These are phyloP conservation scores for Brasilioporus rufonigricans DNA, from an alignment of 768 basidiomycete species.

Conservation along the genomic window DNA sequence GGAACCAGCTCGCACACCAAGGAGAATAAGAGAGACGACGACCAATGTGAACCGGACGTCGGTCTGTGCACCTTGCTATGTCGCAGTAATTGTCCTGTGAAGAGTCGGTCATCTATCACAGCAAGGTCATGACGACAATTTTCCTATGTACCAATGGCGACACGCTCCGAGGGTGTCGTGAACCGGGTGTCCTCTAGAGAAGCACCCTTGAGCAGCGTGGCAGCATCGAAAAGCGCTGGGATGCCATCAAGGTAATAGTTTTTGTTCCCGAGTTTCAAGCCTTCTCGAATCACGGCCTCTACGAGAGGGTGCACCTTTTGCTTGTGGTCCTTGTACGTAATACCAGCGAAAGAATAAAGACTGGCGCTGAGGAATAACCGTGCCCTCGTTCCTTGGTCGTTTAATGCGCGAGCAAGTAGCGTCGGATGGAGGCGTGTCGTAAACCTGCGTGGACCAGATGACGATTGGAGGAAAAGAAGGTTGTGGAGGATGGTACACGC, in stretches of 20 bases:
- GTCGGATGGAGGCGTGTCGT: constrained; percentile 32
- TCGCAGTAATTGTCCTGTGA: constrained; percentile 64
- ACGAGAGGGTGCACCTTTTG: constrained; percentile 56
- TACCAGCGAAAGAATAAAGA: constrained; percentile 64
- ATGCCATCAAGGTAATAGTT: constrained; percentile 78
- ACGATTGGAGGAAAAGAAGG: constrained; percentile 36
- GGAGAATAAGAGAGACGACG: constrained; percentile 70
- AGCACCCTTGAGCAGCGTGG: constrained; percentile 36
- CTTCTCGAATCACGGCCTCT: constrained; percentile 75
- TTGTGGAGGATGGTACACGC: constrained; percentile 59
- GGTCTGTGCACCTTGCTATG: constrained; percentile 64
- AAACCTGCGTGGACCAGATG: constrained; percentile 10
- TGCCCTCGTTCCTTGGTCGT: constrained; percentile 37
- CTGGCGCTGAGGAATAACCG: constrained; percentile 79
- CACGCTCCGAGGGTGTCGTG: constrained; percentile 45
- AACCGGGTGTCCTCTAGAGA: constrained; percentile 35
- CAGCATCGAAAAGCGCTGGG: constrained; percentile 60
- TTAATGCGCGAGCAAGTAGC: constrained; percentile 33
- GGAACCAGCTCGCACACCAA: constrained; percentile 67
- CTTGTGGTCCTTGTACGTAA: constrained; percentile 64
- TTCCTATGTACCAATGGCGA: constrained; percentile 50
- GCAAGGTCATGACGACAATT: not conserved
- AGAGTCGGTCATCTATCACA: not conserved
- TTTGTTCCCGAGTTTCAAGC: constrained; percentile 78
- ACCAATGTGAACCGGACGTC: constrained; percentile 63